Percentiles rank a stretch among this genome's conserved stretches.
phyloP scores from a whole-genome alignment of 148 eudicot species.

The Pharnaceum exiguum region DNA sequence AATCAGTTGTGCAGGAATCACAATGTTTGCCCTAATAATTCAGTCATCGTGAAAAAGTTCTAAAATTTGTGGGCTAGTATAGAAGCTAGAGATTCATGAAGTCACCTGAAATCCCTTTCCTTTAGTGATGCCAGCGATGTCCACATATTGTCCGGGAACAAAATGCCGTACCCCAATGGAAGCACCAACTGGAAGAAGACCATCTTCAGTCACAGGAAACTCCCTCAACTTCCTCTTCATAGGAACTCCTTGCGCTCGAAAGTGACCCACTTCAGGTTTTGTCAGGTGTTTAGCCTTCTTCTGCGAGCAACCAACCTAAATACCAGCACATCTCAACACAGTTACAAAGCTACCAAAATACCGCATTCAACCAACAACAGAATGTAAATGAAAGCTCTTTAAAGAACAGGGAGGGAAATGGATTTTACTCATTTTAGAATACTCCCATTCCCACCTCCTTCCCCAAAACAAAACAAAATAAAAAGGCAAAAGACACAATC shows the following conservation, averaged over 20 bases:
- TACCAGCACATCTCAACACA: conserved; percentile 31
- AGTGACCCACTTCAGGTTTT: conserved; percentile 93
- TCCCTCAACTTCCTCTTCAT: conserved; percentile 92
- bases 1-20: too few relatives aligned
- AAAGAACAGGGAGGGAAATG: too few relatives aligned
- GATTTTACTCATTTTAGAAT: too few relatives aligned
- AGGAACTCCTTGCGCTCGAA: conserved; percentile 97
- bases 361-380: too few relatives aligned
- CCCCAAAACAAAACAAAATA: too few relatives aligned
- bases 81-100: background rate
- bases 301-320: conserved; percentile 88
- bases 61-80: background rate
- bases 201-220: conserved; percentile 92
- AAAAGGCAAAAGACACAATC: too few relatives aligned
- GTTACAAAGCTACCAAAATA: too few relatives aligned
- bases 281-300: conserved; percentile 90
- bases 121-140: conserved; percentile 85
- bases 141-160: conserved; percentile 92
- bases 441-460: too few relatives aligned
- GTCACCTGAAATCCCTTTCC: conserved; percentile 98
- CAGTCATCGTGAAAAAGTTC: background rate
- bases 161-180: conserved; percentile 84
- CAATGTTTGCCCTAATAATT: too few relatives aligned
- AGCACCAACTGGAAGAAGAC: conserved; percentile 81
- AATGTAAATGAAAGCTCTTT: too few relatives aligned